Evolutionary conservation across 805 yeast species (phyloP), one percentile per base, ranked within the genome.

Genomic region (Ogataea pini): DNA sequence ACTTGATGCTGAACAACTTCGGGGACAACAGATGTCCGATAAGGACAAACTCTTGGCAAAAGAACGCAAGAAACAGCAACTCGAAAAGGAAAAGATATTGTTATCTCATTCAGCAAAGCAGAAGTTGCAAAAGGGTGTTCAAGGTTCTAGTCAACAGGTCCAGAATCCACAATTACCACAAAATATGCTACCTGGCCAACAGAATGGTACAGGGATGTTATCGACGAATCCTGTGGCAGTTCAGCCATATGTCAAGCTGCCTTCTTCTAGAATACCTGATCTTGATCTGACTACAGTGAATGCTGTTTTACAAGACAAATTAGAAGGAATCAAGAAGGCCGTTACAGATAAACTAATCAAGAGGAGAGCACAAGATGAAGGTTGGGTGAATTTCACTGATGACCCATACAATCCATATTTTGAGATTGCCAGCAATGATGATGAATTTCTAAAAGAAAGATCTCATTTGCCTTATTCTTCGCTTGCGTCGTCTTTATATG

Each of bases 221-320:
- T 42, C 59, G 32, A 36, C 47, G 9, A 57, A 58, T 43, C 66
- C 68, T n/a, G 67, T 72, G 51, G 63, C 74, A 4, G 75, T 76
- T 32, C 92, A 88, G 62, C 90, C 95, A 19, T 87, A 90, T 70
- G 95, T 89, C 57, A 85, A 86, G 59, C 67, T 89, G 33, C 96
- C 97, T 2, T 85, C 94, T 32, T 86, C 96, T 1, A 88, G 89
- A 67, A 87, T 92, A 54, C 97, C 98, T 13, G 97, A 92, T 67
- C 77, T 91, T 77, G 96, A 89, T 40, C 73, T 92, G 51, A 84
- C 86, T 19, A 88, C 96, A 5, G 91, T 90, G 9, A 87, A 86
- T 46, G 77, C 82, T 39, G 82, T 89, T 18, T 69, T 87, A 42
- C 74, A 79, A 41, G 91, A 84, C 53, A 89, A 89, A 67, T 85